These are phyloP conservation scores for Leccinum cinnamomeum DNA, from an alignment of 1,284 basidiomycete species.

Conservation along the genomic window DNA sequence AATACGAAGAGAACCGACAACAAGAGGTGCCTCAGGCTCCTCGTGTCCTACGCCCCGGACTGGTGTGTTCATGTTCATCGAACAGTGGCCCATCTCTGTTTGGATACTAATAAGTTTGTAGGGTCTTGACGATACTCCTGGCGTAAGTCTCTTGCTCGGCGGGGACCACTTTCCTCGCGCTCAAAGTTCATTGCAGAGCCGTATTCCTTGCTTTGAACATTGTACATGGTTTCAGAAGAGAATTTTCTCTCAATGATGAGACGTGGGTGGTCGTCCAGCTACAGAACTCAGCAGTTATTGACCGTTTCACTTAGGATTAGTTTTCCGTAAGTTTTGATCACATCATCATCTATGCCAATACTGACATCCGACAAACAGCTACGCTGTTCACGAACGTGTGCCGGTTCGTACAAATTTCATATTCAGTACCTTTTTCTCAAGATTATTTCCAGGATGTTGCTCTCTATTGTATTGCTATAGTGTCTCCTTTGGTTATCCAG, in stretches of 20 bases:
- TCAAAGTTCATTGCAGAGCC: constrained; percentile 42
- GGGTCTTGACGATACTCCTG: constrained; percentile 68
- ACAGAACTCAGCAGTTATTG: background rate
- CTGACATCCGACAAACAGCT: constrained; percentile 53
- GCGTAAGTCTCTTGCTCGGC: constrained; percentile 51
- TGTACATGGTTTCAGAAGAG: constrained; percentile 79
- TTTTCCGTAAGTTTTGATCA: constrained; percentile 50
- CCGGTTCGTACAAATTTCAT: constrained; percentile 50
- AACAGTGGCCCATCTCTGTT: background rate
- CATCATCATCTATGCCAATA: constrained; percentile 12
- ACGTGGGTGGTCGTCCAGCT: constrained; percentile 46
- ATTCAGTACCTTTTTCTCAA: background rate
- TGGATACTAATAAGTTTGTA: constrained; percentile 25
- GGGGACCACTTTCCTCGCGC: background rate
- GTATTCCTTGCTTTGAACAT: constrained; percentile 69
- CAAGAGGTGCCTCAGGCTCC: constrained; percentile 44
- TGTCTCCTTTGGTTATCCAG: constrained; percentile 68
- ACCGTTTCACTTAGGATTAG: constrained; percentile 38
- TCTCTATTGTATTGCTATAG: constrained; percentile 68
- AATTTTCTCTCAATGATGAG: constrained; percentile 81
- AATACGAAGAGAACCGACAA: constrained; percentile 24
- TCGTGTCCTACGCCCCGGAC: constrained; percentile 68
- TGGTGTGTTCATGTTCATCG: constrained; percentile 48
- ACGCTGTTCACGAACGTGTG: constrained; percentile 81
- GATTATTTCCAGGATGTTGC: constrained; percentile 44